Conservation (phyloP, 176 grass and related monocot genomes). For the Bonia amplexicaulis region DNA sequence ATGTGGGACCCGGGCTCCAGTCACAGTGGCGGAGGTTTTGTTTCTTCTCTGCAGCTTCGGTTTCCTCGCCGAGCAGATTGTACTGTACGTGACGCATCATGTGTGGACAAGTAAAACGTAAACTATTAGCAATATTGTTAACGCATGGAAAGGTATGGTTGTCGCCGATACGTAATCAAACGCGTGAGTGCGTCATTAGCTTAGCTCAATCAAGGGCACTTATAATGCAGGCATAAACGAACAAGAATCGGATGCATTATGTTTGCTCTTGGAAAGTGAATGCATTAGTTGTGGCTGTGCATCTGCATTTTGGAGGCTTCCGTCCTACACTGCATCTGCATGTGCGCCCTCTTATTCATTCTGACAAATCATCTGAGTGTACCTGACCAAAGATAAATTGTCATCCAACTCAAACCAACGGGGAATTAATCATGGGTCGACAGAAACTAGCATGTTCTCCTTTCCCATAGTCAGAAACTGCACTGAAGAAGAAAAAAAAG, state of each 20-base stretch:
- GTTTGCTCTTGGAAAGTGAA: neutral
- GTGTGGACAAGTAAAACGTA: neutral
- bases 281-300: neutral
- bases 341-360: neutral
- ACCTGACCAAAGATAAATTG: neutral
- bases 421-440: neutral
- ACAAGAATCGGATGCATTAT: neutral
- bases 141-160: neutral
- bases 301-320: neutral
- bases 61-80: neutral
- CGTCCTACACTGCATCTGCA: slow-evolving; percentile 23
- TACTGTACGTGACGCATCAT: neutral
- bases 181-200: neutral
- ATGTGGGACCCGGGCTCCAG: neutral
- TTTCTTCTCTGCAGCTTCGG: neutral
- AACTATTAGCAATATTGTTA: neutral
- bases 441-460: neutral
- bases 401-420: neutral
- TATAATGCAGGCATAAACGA: neutral
- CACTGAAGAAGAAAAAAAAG: neutral
- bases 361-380: neutral
- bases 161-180: neutral
- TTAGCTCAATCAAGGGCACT: neutral
- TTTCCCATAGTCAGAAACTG: too few relatives aligned
- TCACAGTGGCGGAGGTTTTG: neutral